Conservation (phyloP, 495 filamentous ascomycete species). For the Aspergillus wentii region DNA sequence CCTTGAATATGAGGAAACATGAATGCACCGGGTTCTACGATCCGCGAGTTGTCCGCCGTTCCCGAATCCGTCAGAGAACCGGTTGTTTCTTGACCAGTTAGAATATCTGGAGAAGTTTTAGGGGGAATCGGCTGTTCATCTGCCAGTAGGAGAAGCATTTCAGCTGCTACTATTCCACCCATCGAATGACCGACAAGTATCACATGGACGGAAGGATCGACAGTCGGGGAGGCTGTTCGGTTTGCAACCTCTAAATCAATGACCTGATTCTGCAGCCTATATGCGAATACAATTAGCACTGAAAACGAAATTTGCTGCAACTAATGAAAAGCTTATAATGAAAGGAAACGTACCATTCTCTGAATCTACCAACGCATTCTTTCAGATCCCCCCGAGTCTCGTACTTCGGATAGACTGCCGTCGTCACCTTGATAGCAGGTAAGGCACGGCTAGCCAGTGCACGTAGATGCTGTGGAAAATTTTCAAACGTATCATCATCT, state of each 20-base stretch:
- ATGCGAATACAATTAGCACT: not conserved
- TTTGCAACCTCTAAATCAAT: slow-evolving; percentile 90
- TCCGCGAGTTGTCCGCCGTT: slow-evolving; percentile 15
- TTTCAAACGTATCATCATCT: slow-evolving; percentile 79
- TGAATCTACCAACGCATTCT: slow-evolving; percentile 73
- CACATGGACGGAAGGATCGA: slow-evolving; percentile 82
- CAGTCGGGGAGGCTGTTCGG: slow-evolving; percentile 76
- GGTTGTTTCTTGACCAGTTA: slow-evolving; percentile 8
- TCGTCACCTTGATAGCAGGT: slow-evolving; percentile 65
- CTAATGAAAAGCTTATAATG: too few species aligned
- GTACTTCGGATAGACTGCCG: slow-evolving; percentile 80
- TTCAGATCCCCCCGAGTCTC: slow-evolving; percentile 86
- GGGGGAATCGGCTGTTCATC: slow-evolving; percentile 60
- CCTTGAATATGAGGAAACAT: slow-evolving; percentile 73
- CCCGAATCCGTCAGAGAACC: slow-evolving; percentile 18
- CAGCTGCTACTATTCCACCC: slow-evolving; percentile 95
- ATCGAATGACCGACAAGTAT: slow-evolving; percentile 90
- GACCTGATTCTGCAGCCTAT: slow-evolving; percentile 82
- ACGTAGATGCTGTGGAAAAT: slow-evolving; percentile 70
- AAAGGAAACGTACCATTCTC: slow-evolving; percentile 75
- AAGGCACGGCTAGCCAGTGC: slow-evolving; percentile 64
- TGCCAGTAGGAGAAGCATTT: slow-evolving; percentile 67
- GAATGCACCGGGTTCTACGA: slow-evolving; percentile 33
- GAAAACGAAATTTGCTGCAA: too few species aligned
- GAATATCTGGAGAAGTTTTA: slow-evolving; percentile 13